These are phyloP conservation scores for Ampelocalamus luodianensis DNA, from an alignment of 176 grass and related monocot genomes.

Conservation along the genomic window DNA sequence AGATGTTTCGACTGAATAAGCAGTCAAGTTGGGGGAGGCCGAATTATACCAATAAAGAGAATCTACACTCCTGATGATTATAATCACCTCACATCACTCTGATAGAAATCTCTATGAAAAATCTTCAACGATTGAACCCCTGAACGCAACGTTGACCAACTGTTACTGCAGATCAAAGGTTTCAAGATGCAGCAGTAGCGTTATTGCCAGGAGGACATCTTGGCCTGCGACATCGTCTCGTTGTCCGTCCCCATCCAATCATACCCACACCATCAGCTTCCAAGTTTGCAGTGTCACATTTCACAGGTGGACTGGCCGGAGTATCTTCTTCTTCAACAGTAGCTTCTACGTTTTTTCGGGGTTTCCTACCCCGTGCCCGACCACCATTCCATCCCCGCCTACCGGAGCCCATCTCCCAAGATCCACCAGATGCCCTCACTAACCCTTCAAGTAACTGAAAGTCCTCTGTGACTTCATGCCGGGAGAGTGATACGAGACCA, in stretches of 20 bases:
- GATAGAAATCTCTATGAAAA: not conserved
- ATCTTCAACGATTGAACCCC: not conserved
- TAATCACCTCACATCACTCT: not conserved
- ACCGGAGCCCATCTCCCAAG: constrained; percentile 25
- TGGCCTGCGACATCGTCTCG: constrained; percentile 33
- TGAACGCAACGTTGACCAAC: not conserved
- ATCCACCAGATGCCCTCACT: constrained; percentile 27
- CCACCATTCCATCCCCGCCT: not conserved
- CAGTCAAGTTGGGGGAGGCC: not conserved
- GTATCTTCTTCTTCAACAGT: not conserved
- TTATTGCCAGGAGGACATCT: constrained; percentile 15
- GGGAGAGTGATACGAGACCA: not conserved
- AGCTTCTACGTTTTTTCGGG: not conserved
- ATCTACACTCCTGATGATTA: not conserved
- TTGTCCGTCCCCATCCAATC: constrained; percentile 39
- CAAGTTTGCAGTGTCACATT: not conserved
- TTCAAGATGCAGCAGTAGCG: not conserved
- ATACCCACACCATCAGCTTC: constrained; percentile 19
- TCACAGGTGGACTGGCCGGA: not conserved
- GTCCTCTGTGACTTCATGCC: constrained; percentile 36
- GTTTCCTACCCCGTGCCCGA: constrained; percentile 13
- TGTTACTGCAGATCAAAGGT: not conserved
- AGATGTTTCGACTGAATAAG: not conserved
- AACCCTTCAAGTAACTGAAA: constrained; percentile 27
- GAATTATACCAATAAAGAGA: not conserved